phyloP scores from a whole-genome alignment of 164 flowering plant species.

The Macadamia tetraphylla region DNA sequence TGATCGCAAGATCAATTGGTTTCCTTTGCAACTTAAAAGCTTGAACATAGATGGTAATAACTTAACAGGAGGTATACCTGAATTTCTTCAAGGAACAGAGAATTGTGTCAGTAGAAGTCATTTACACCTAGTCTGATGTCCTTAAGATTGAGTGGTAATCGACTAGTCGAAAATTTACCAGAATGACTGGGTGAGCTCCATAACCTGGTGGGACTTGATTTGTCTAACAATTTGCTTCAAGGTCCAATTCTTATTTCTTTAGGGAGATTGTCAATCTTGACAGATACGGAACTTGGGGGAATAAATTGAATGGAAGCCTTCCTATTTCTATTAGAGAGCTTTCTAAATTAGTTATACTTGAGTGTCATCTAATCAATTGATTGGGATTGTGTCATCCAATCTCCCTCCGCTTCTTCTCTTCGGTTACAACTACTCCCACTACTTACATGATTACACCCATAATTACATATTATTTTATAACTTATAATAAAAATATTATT shows the following conservation, averaged over 20 bases:
- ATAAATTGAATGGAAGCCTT: constrained; percentile 24
- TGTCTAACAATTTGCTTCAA: constrained; percentile 23
- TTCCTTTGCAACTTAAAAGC: constrained; percentile 24
- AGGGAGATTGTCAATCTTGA: constrained; percentile 19
- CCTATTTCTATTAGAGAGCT: constrained; percentile 30
- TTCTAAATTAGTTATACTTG: constrained; percentile 15
- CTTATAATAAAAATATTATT: too few relatives aligned
- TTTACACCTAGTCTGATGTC: constrained; percentile 19
- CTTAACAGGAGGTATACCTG: constrained; percentile 7
- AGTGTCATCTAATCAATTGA: constrained; percentile 23
- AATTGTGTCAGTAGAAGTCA: constrained; percentile 14
- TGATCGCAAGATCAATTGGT: constrained; percentile 26
- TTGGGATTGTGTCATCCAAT: constrained; percentile 14
- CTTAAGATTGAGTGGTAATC: constrained; percentile 25
- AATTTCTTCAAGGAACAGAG: constrained; percentile 14
- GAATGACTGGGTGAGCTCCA: constrained; percentile 31
- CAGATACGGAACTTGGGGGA: constrained; percentile 17
- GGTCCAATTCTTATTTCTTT: constrained; percentile 33
- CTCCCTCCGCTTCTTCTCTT: too few relatives aligned
- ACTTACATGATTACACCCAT: too few relatives aligned
- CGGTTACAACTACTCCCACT: too few relatives aligned
- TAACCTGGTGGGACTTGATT: constrained; percentile 22
- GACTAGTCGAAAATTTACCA: constrained; percentile 28
- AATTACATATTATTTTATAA: too few relatives aligned
- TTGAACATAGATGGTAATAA: constrained; percentile 22